Evolutionary conservation across 495 filamentous ascomycete genomes (phyloP).

Genomic region (Tetracladium setigerum): DNA sequence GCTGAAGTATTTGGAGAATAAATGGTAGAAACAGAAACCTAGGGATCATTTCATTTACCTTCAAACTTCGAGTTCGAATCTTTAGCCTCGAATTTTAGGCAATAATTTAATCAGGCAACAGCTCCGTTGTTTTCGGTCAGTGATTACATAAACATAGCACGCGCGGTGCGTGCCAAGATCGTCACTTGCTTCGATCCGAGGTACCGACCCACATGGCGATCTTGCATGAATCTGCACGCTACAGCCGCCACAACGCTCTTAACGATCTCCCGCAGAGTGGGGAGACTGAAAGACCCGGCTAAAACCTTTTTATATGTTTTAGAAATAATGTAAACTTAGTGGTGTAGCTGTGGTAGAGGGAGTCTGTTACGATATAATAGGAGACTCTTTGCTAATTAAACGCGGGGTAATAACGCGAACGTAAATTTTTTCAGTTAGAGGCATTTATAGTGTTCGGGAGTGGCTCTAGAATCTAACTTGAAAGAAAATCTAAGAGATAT

Average conservation of each 20-base stretch:
- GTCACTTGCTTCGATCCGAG: slow-evolving; percentile 8
- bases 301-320: slow-evolving; percentile 2
- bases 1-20: background rate
- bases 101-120: background rate
- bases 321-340: slow-evolving; percentile 1
- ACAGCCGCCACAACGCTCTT: slow-evolving; percentile 1
- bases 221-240: slow-evolving; percentile 12
- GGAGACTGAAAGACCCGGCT: background rate
- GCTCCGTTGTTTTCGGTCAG: too few relatives aligned
- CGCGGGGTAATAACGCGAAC: background rate
- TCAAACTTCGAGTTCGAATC: background rate
- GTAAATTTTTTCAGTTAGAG: background rate
- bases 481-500: background rate
- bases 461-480: background rate
- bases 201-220: slow-evolving; percentile 10
- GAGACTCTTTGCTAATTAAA: slow-evolving; percentile 1
- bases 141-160: too few relatives aligned
- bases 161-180: too few relatives aligned
- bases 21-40: background rate
- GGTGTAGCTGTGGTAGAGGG: too few relatives aligned
- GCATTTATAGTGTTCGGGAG: background rate
- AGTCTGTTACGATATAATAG: slow-evolving; percentile 2
- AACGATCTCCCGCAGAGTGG: slow-evolving; percentile 2
- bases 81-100: background rate
- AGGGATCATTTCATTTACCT: background rate